These are phyloP conservation scores for Neurospora sp. DNA, from an alignment of 495 filamentous ascomycete genomes.

Conservation along the genomic window DNA sequence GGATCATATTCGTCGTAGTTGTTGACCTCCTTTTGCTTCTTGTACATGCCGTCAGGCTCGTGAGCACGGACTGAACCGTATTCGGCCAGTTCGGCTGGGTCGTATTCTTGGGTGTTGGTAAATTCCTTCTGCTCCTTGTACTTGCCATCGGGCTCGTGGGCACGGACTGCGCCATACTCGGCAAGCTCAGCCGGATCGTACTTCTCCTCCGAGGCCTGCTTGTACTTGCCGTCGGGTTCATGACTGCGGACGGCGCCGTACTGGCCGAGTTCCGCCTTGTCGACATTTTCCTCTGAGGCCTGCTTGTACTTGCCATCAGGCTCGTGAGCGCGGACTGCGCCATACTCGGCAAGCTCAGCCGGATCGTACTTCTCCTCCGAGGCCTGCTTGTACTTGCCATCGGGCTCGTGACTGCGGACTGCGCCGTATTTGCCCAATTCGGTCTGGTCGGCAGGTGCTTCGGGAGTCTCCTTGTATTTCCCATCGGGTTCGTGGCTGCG, in stretches of 20 bases:
- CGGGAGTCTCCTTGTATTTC: neutral
- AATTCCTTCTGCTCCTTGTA: neutral
- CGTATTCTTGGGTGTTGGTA: slow-evolving; percentile 3
- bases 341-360: neutral
- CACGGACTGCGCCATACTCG: neutral
- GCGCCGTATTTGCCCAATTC: slow-evolving; percentile 4
- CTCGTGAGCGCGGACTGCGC: slow-evolving; percentile 1
- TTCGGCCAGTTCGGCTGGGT: slow-evolving; percentile 14
- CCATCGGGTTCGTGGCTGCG: slow-evolving; percentile 1
- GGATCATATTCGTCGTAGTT: slow-evolving; percentile 1
- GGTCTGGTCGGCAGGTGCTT: neutral
- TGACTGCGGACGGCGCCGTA: neutral
- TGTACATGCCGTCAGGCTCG: slow-evolving; percentile 26
- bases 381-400: neutral
- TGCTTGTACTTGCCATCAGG: slow-evolving; percentile 9
- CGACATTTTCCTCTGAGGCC: neutral
- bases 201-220: no score
- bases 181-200: neutral
- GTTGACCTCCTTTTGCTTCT: slow-evolving; percentile 3
- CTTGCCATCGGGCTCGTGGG: slow-evolving; percentile 10
- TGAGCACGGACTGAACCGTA: slow-evolving; percentile 26
- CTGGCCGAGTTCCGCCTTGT: neutral
- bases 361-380: neutral
- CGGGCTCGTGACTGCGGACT: neutral
- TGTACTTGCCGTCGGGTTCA: neutral